phyloP scores from a whole-genome alignment of 1,139 yeast species.

The Yamadazyma atlantica region DNA sequence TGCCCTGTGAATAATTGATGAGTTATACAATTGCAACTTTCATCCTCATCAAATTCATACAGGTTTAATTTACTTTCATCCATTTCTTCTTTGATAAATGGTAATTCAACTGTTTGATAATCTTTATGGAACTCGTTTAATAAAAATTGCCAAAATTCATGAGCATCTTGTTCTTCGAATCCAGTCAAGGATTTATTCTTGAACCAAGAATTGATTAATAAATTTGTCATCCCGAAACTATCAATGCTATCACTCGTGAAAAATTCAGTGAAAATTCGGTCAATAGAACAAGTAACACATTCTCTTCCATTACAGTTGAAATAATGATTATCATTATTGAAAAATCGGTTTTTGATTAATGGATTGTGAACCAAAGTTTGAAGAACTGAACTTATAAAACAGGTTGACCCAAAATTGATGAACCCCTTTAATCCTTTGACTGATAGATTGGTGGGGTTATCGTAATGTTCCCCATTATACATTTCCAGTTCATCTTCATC shows the following conservation, averaged over 20 bases:
- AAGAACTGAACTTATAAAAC: slow-evolving; percentile 88
- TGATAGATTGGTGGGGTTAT: slow-evolving; percentile 59
- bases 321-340: slow-evolving; percentile 60
- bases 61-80: slow-evolving; percentile 1
- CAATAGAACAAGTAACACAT: slow-evolving; percentile 85
- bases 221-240: slow-evolving; percentile 74
- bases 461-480: slow-evolving; percentile 18
- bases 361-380: slow-evolving; percentile 92
- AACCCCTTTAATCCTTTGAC: slow-evolving; percentile 81
- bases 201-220: slow-evolving; percentile 81
- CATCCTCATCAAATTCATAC: slow-evolving; percentile 10
- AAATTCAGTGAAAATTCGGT: slow-evolving; percentile 68
- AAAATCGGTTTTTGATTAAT: slow-evolving; percentile 69
- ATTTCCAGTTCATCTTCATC: slow-evolving; percentile 21
- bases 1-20: slow-evolving; percentile 94
- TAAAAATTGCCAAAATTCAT: slow-evolving; percentile 91
- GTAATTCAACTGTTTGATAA: slow-evolving; percentile 22
- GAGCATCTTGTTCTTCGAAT: slow-evolving; percentile 96
- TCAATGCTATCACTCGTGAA: slow-evolving; percentile 53
- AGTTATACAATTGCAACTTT: slow-evolving; percentile 69
- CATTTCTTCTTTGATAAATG: background rate
- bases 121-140: slow-evolving; percentile 77
- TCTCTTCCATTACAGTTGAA: slow-evolving; percentile 45
- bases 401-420: slow-evolving; percentile 92
- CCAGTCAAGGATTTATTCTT: slow-evolving; percentile 85